Evolutionary conservation across 805 yeast species (phyloP).

Genomic region (Priceomyces fermenticarens): DNA sequence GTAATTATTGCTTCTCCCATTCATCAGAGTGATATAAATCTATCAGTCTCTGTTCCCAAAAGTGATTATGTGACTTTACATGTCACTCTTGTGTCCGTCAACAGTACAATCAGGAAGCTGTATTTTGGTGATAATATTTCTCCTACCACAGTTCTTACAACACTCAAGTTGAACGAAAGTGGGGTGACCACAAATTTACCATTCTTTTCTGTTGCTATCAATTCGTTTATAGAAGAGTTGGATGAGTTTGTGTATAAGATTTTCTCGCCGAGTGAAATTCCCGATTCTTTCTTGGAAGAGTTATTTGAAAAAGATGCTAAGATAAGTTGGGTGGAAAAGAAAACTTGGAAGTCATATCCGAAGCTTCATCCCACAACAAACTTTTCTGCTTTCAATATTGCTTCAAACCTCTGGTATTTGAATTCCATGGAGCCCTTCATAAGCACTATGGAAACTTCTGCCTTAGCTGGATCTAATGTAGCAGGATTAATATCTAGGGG

Average conservation of each 20-base stretch:
- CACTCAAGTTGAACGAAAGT: conserved; percentile 3
- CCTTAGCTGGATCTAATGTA: conserved; percentile 47
- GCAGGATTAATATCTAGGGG: conserved; percentile 40
- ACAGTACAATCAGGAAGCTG: conserved; percentile 14
- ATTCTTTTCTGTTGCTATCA: conserved; percentile 33
- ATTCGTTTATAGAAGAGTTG: conserved; percentile 20
- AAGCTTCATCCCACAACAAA: conserved; percentile 23
- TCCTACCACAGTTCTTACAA: conserved; percentile 25
- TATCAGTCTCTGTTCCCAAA: conserved; percentile 1
- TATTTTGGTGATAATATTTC: conserved; percentile 8
- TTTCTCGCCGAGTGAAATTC: conserved; percentile 22
- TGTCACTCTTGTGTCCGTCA: conserved; percentile 33
- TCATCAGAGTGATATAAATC: conserved; percentile 22
- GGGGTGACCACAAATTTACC: conserved; percentile 8
- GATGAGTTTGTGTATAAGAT: conserved; percentile 40
- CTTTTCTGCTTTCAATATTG: conserved; percentile 27
- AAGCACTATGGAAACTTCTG: conserved; percentile 52
- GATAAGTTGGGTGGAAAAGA: conserved; percentile 8
- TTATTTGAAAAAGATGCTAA: neutral
- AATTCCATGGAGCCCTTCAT: conserved; percentile 45
- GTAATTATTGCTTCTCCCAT: conserved; percentile 46
- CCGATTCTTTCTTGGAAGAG: neutral
- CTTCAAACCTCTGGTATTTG: conserved; percentile 37
- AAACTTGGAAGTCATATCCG: conserved; percentile 47
- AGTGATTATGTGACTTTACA: conserved; percentile 37